Conservation (phyloP, 257 asterid genomes). For the Nicotiana noctiflora region DNA sequence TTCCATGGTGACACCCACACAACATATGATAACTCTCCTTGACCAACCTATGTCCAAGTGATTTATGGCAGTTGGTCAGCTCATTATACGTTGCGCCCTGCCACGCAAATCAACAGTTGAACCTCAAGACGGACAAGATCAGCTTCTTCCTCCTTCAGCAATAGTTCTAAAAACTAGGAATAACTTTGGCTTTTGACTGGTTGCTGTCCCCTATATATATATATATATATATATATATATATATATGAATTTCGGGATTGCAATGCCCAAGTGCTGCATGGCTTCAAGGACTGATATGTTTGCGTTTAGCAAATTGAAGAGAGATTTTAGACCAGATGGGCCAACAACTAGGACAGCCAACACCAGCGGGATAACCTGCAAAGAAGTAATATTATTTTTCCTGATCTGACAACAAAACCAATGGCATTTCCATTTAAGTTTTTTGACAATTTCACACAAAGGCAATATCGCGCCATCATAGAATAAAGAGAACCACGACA, state of each 20-base stretch:
- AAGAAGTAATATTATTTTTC: not conserved
- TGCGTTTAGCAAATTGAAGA: not conserved
- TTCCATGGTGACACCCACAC: not conserved
- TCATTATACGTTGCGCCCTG: not conserved
- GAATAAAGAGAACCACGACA: not conserved
- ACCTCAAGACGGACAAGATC: not conserved
- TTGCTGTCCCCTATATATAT: not conserved
- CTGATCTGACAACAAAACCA: slow-evolving; percentile 1
- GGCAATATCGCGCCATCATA: not conserved
- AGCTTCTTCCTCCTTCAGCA: not conserved
- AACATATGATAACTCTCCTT: not conserved
- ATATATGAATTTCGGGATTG: not conserved
- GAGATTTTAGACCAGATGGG: not conserved
- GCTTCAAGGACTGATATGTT: not conserved
- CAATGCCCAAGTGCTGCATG: not conserved
- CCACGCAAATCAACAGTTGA: not conserved
- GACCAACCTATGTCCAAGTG: not conserved
- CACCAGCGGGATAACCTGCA: not conserved
- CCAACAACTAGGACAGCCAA: not conserved
- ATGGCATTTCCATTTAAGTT: not conserved
- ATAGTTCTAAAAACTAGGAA: not conserved
- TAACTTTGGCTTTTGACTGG: not conserved
- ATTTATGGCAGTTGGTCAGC: not conserved
- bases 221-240: not conserved
- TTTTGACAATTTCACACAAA: not conserved